Conservation (phyloP, 2,329 filamentous ascomycete genomes). For the Phaeosphaeriaceae sp. region DNA sequence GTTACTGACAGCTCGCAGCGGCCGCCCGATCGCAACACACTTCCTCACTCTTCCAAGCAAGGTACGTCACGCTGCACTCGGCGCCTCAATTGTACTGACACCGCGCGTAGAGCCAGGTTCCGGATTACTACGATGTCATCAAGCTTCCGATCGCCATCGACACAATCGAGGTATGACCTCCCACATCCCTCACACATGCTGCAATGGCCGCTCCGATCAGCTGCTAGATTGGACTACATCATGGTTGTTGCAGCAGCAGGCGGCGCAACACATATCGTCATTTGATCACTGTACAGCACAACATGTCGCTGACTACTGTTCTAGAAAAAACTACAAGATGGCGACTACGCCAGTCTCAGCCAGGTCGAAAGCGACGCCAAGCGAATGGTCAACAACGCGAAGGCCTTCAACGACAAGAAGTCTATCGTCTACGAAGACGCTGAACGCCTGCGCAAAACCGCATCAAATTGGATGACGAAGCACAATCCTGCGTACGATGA, state of each 20-base stretch:
- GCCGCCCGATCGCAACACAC: constrained; percentile 75
- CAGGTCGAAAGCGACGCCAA: constrained; percentile 85
- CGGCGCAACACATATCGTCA: background rate
- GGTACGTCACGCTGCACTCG: constrained; percentile 44
- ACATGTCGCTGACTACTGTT: constrained; percentile 21
- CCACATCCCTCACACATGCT: background rate
- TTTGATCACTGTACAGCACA: background rate
- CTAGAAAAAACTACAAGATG: constrained; percentile 70
- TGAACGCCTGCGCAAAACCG: constrained; percentile 83
- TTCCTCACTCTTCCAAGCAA: constrained; percentile 76
- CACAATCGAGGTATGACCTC: constrained; percentile 68
- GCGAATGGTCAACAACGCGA: constrained; percentile 86
- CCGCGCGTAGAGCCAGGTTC: constrained; percentile 61
- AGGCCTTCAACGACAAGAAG: constrained; percentile 79
- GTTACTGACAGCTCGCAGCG: constrained; percentile 52
- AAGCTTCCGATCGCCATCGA: constrained; percentile 81
- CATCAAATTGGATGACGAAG: constrained; percentile 88
- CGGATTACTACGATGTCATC: constrained; percentile 80
- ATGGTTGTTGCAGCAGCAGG: background rate
- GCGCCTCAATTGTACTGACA: constrained; percentile 23
- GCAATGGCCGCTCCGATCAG: background rate
- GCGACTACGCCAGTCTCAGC: constrained; percentile 74
- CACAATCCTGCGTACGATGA: constrained; percentile 83
- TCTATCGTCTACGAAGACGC: constrained; percentile 82
- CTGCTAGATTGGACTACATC: background rate